These are phyloP conservation scores for Lentinula edodes DNA, from an alignment of 768 basidiomycete species.

Conservation along the genomic window DNA sequence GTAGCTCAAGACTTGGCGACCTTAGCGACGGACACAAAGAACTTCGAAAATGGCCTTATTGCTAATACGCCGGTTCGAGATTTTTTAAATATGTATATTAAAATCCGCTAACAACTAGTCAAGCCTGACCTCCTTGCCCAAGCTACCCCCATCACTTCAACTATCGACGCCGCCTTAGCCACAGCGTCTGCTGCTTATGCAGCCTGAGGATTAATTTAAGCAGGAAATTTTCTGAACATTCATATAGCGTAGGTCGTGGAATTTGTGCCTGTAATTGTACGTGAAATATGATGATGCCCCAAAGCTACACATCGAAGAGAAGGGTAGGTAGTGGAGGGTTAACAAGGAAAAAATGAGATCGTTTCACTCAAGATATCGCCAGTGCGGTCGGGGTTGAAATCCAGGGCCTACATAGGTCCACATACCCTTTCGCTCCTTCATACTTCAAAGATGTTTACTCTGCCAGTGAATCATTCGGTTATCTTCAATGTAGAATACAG, in stretches of 20 bases:
- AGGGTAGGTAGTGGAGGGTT: neutral
- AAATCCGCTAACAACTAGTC: neutral
- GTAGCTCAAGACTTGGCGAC: slow-evolving; percentile 21
- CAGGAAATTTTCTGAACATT: no score
- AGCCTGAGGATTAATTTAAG: neutral
- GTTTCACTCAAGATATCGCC: no score
- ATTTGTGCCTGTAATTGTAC: neutral
- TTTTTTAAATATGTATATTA: neutral
- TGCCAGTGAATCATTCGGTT: no score
- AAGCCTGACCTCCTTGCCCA: slow-evolving; percentile 18
- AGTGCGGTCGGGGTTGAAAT: no score
- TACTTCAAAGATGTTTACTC: no score
- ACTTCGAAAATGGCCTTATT: slow-evolving; percentile 21
- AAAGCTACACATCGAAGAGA: neutral
- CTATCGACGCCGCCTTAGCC: slow-evolving; percentile 19
- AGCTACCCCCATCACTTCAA: slow-evolving; percentile 12
- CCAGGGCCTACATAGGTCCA: no score
- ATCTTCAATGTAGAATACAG: no score
- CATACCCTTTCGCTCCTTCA: no score
- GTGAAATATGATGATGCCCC: no score
- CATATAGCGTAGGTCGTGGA: no score
- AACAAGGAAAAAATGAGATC: no score
- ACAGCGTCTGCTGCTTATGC: slow-evolving; percentile 21
- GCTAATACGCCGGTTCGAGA: slow-evolving; percentile 20
- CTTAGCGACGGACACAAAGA: slow-evolving; percentile 15